Conservation (phyloP, 1,284 basidiomycete genomes). For the Heterobasidion parviporum region DNA sequence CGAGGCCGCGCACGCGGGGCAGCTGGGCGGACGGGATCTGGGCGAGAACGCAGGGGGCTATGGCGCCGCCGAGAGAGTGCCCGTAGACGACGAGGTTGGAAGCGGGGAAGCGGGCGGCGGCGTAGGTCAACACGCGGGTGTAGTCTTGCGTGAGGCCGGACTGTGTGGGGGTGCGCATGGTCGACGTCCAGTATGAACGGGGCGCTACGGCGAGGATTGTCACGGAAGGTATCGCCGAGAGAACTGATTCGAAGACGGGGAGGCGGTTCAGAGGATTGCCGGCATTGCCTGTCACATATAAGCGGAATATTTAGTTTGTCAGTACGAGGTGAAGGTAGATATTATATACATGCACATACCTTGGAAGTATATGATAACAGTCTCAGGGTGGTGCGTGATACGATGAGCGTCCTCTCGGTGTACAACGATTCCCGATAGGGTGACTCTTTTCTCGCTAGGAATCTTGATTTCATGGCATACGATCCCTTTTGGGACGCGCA, state of each 20-base stretch:
- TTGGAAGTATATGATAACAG: constrained; percentile 32
- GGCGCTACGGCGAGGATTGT: constrained; percentile 29
- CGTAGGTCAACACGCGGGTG: constrained; percentile 22
- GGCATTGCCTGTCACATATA: constrained; percentile 32
- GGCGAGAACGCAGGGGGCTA: constrained; percentile 30
- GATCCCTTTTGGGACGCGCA: constrained; percentile 18
- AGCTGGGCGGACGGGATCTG: constrained; percentile 9
- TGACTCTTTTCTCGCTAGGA: constrained; percentile 13
- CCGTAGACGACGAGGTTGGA: constrained; percentile 34
- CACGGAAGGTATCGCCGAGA: constrained; percentile 13
- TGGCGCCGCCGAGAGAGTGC: constrained; percentile 41
- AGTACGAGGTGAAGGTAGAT: no score
- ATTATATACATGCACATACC: constrained; percentile 14
- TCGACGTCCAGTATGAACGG: constrained; percentile 35
- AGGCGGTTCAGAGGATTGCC: constrained; percentile 40
- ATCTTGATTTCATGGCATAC: constrained; percentile 21
- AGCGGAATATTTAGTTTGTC: background rate
- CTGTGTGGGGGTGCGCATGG: constrained; percentile 26
- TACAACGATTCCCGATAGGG: constrained; percentile 22
- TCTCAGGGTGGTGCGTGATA: constrained; percentile 3
- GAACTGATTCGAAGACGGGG: constrained; percentile 27
- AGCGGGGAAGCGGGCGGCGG: constrained; percentile 21
- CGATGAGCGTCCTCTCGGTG: background rate
- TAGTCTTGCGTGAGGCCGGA: constrained; percentile 33
- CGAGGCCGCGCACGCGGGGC: constrained; percentile 24